A percentile compares a stretch with the other conserved stretches of the same genome.
phyloP scores from a whole-genome alignment of 495 filamentous ascomycete species.

The Penicillium odoratum region DNA sequence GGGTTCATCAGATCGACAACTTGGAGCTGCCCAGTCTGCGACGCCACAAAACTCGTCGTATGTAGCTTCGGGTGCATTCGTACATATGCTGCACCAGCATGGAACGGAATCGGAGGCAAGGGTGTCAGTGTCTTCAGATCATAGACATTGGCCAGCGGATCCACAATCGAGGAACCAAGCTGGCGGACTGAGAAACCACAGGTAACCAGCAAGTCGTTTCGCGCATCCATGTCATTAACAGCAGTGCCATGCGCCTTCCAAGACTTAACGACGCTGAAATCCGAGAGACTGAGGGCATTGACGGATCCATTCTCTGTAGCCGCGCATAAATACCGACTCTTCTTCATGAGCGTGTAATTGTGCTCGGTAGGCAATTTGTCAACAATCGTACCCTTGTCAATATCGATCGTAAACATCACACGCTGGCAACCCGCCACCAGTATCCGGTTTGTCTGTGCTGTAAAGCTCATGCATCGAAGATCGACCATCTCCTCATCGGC shows the following conservation, averaged over 20 bases:
- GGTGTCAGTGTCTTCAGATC: conserved; percentile 84
- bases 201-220: conserved; percentile 86
- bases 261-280: conserved; percentile 72
- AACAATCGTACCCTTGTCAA: conserved; percentile 76
- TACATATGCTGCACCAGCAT: conserved; percentile 86
- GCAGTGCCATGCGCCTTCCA: conserved; percentile 85
- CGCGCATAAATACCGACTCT: conserved; percentile 84
- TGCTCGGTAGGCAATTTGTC: conserved; percentile 71
- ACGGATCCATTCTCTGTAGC: conserved; percentile 82
- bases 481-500: conserved; percentile 75
- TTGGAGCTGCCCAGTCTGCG: conserved; percentile 87
- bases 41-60: conserved; percentile 87
- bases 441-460: conserved; percentile 79
- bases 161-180: conserved; percentile 65
- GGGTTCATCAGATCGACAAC: conserved; percentile 95
- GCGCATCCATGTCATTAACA: conserved; percentile 94
- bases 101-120: conserved; percentile 87
- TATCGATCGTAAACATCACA: conserved; percentile 86
- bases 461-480: conserved; percentile 90
- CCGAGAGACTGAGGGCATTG: conserved; percentile 77
- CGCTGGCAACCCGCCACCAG: conserved; percentile 84
- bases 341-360: conserved; percentile 87
- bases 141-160: conserved; percentile 90
- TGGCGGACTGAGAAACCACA: conserved; percentile 87
- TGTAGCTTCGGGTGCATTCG: conserved; percentile 93